Percentiles rank a stretch among this genome's conserved stretches.
Evolutionary conservation across 352 stramenopile species (phyloP).

Genomic region (Globisporangium viniferum): DNA sequence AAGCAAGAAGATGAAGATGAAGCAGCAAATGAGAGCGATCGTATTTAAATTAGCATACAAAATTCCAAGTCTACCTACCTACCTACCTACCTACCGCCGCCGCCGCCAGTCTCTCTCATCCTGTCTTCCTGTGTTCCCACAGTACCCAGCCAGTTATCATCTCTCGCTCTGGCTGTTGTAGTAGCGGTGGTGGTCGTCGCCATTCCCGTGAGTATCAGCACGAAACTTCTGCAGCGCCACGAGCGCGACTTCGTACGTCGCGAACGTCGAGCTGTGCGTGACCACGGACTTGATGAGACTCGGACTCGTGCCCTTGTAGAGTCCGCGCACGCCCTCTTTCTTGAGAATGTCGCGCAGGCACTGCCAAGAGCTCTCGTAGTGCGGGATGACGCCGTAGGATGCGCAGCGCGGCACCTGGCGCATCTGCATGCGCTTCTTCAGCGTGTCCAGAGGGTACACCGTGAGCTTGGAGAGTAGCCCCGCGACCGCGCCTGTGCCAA

Average conservation of each 20-base stretch:
- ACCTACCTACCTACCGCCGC: neutral
- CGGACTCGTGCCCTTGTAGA: slow-evolving; percentile 79
- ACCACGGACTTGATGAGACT: slow-evolving; percentile 82
- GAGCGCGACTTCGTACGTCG: slow-evolving; percentile 67
- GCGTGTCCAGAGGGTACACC: slow-evolving; percentile 94
- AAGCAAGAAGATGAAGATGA: neutral
- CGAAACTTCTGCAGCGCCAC: slow-evolving; percentile 31
- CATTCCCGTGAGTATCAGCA: slow-evolving; percentile 9
- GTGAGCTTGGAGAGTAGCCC: slow-evolving; percentile 90
- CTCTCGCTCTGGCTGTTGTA: neutral
- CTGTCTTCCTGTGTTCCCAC: neutral
- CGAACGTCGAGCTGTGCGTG: slow-evolving; percentile 75
- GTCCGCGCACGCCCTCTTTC: slow-evolving; percentile 55
- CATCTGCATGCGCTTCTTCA: slow-evolving; percentile 96
- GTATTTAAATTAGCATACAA: slow-evolving; percentile 2
- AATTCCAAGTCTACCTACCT: neutral
- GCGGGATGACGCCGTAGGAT: slow-evolving; percentile 64
- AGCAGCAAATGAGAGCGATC: neutral
- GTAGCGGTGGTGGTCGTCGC: neutral
- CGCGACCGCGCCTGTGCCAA: slow-evolving; percentile 82
- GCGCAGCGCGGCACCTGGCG: slow-evolving; percentile 57
- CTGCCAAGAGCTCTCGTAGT: slow-evolving; percentile 57
- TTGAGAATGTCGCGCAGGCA: slow-evolving; percentile 61
- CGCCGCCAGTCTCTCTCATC: neutral
- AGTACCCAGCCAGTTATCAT: neutral